These are phyloP conservation scores for Anthoceros angustus DNA, from an alignment of 225 moss, liverwort and hornwort species.

Conservation along the genomic window DNA sequence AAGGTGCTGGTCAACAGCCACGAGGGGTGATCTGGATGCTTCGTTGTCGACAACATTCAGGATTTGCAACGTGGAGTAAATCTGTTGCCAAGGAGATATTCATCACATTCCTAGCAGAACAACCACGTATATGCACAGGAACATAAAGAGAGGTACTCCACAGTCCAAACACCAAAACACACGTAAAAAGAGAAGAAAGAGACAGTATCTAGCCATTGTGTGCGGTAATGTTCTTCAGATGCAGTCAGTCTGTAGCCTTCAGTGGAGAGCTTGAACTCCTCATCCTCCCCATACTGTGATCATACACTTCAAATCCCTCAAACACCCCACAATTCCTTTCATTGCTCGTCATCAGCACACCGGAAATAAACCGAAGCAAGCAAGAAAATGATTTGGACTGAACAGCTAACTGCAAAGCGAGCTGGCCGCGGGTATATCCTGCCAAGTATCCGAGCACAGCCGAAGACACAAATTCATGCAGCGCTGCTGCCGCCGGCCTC, in stretches of 20 bases:
- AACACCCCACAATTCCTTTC: not conserved
- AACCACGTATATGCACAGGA: not conserved
- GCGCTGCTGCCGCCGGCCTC: conserved; percentile 45
- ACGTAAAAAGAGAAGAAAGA: not conserved
- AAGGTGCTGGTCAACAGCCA: conserved; percentile 36
- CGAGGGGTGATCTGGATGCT: conserved; percentile 46
- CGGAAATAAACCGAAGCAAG: not conserved
- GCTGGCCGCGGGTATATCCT: conserved; percentile 58
- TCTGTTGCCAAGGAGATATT: conserved; percentile 17
- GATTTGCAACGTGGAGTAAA: conserved; percentile 52
- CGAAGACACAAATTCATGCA: conserved; percentile 49
- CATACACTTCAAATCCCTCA: not conserved
- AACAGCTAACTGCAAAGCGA: conserved; percentile 50
- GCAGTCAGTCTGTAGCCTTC: conserved; percentile 55
- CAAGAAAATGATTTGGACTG: conserved; percentile 7
- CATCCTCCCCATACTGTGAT: conserved; percentile 38
- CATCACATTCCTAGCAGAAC: not conserved
- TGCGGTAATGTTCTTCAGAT: conserved; percentile 48
- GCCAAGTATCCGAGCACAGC: conserved; percentile 42
- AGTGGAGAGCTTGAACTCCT: conserved; percentile 47
- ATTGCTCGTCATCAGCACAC: too few species aligned
- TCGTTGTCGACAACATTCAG: conserved; percentile 39
- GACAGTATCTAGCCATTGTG: conserved; percentile 59
- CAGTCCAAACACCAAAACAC: too few species aligned
- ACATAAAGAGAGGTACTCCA: not conserved